phyloP scores from a whole-genome alignment of 768 basidiomycete genomes.

The Mycena capillaripes region DNA sequence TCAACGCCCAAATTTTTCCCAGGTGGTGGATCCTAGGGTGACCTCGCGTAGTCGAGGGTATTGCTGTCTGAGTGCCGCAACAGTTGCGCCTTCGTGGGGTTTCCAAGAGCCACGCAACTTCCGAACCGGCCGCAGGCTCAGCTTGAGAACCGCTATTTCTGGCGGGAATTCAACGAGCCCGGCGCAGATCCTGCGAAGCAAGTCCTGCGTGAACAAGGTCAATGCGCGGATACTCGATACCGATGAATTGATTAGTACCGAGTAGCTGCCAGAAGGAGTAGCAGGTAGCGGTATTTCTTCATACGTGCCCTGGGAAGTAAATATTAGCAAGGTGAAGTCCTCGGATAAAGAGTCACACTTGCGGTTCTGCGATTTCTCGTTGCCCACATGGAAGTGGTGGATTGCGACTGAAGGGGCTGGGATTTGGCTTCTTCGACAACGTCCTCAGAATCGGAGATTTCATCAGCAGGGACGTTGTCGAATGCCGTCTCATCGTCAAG shows the following conservation, averaged over 20 bases:
- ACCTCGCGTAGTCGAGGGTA: not conserved
- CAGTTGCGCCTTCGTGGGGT: not conserved
- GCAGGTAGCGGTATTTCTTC: not conserved
- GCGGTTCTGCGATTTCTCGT: not conserved
- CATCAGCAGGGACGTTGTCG: not conserved
- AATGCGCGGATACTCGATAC: not conserved
- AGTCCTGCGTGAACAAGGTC: not conserved
- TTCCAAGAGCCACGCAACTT: not conserved
- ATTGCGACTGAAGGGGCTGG: not conserved
- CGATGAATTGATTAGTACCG: not conserved
- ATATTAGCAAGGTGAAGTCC: not conserved
- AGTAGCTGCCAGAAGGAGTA: not conserved
- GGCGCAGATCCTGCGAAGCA: not conserved
- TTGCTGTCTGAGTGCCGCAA: not conserved
- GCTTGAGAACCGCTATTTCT: not conserved
- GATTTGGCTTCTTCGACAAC: not conserved
- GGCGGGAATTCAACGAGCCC: not conserved
- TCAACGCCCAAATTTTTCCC: no score
- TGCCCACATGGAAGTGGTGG: not conserved
- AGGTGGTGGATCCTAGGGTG: not conserved
- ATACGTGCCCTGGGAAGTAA: not conserved
- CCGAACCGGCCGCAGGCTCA: not conserved
- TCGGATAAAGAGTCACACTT: not conserved
- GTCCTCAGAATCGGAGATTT: not conserved
- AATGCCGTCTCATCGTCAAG: not conserved